These are phyloP conservation scores for Skeletonema grethae DNA, from an alignment of 108 stramenopile species.

Conservation along the genomic window DNA sequence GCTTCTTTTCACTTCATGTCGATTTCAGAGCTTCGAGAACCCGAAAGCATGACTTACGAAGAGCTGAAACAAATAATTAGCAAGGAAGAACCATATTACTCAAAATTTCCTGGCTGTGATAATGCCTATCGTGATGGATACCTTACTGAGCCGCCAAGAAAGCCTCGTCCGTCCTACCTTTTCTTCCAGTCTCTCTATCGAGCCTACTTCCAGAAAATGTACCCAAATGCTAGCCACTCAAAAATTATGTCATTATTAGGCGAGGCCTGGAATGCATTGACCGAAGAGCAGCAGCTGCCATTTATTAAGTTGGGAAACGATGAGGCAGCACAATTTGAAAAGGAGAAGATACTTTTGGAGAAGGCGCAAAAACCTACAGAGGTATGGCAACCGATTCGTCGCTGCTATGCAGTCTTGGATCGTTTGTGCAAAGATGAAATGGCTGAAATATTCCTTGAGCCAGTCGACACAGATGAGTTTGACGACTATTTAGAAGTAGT, in stretches of 20 bases:
- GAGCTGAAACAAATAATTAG: constrained; percentile 53
- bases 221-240: constrained; percentile 60
- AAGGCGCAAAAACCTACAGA: constrained; percentile 82
- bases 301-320: constrained; percentile 78
- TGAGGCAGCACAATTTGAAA: constrained; percentile 72
- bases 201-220: constrained; percentile 62
- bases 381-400: constrained; percentile 86
- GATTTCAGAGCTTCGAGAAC: constrained; percentile 65
- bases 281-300: constrained; percentile 71
- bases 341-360: constrained; percentile 70
- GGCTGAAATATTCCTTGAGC: constrained; percentile 86
- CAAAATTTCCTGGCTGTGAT: constrained; percentile 67
- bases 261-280: constrained; percentile 70
- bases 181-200: constrained; percentile 83
- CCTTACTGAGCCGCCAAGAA: constrained; percentile 84
- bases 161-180: constrained; percentile 83
- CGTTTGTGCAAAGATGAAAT: constrained; percentile 66
- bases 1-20: neutral
- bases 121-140: constrained; percentile 91
- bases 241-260: constrained; percentile 83
- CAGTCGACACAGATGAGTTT: constrained; percentile 78
- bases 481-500: constrained; percentile 85
- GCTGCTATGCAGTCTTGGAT: constrained; percentile 81
- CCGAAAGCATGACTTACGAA: constrained; percentile 60
- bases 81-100: constrained; percentile 78